These are phyloP conservation scores for Plantago major DNA, from an alignment of 257 asterid species.

Conservation along the genomic window DNA sequence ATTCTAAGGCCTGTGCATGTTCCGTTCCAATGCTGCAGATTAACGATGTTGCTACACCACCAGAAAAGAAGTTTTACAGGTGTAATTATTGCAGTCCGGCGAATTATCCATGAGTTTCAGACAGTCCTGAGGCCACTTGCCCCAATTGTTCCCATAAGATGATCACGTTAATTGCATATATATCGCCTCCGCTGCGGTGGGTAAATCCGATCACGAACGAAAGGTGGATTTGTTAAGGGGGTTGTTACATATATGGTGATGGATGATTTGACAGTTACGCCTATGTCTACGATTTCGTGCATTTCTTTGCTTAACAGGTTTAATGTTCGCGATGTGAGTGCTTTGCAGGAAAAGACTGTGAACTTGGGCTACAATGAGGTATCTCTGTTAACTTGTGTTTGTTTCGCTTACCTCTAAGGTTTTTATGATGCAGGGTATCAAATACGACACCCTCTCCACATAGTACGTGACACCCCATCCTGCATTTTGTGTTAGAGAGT, in stretches of 20 bases:
- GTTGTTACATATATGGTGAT: constrained; percentile 31
- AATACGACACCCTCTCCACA: no score
- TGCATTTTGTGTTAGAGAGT: no score
- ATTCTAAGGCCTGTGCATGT: not conserved
- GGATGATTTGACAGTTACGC: constrained; percentile 32
- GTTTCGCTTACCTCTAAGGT: not conserved
- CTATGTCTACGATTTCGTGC: constrained; percentile 31
- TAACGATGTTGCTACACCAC: not conserved
- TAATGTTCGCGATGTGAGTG: constrained; percentile 17
- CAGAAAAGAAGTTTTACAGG: not conserved
- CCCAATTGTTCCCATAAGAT: not conserved
- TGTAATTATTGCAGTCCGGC: not conserved
- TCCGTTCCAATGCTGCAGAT: constrained; percentile 18
- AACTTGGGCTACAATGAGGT: constrained; percentile 29
- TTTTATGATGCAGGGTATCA: no score
- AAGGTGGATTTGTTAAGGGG: constrained; percentile 39
- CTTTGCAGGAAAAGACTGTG: constrained; percentile 31
- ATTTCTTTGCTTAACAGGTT: constrained; percentile 26
- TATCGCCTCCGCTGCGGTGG: constrained; percentile 11
- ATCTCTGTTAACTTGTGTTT: not conserved
- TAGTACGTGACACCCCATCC: no score
- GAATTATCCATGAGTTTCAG: constrained; percentile 3
- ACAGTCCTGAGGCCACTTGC: constrained; percentile 23
- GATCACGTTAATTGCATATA: not conserved
- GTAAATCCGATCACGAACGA: not conserved